Percentiles rank a stretch among this genome's conserved stretches.
Evolutionary conservation across 2,329 filamentous ascomycete species (phyloP).

Genomic region (Coniochaeta prunicola): DNA sequence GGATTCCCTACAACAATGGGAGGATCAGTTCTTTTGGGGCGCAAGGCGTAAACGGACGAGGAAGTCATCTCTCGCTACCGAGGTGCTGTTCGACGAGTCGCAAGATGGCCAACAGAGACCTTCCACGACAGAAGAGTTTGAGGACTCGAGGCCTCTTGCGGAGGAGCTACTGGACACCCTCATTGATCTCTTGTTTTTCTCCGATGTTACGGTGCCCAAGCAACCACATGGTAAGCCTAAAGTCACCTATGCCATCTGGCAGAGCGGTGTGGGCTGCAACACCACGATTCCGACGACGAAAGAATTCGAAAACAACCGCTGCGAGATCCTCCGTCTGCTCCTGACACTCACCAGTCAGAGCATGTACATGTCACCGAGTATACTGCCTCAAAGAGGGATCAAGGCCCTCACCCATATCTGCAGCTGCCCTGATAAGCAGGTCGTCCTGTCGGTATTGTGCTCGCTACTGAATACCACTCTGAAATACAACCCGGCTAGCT

Average conservation of each 20-base stretch:
- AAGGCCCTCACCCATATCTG: conserved; percentile 83
- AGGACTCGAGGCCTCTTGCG: conserved; percentile 78
- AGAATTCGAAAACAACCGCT: conserved; percentile 87
- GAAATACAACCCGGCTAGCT: conserved; percentile 91
- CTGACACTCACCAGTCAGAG: conserved; percentile 83
- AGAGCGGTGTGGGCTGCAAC: conserved; percentile 94
- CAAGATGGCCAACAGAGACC: conserved; percentile 43
- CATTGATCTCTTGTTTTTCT: conserved; percentile 84
- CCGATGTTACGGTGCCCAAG: conserved; percentile 76
- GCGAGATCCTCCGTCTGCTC: conserved; percentile 79
- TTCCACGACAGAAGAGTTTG: conserved; percentile 53
- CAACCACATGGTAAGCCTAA: conserved; percentile 66
- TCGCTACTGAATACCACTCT: conserved; percentile 93
- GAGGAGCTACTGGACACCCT: conserved; percentile 90
- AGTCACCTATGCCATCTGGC: conserved; percentile 92
- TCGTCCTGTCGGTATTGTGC: conserved; percentile 83
- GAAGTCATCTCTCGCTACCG: conserved; percentile 56
- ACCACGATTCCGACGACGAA: conserved; percentile 80
- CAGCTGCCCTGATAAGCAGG: conserved; percentile 81
- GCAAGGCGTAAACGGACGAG: conserved; percentile 64
- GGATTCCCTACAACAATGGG: conserved; percentile 76
- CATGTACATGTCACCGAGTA: conserved; percentile 80
- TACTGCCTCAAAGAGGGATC: conserved; percentile 76
- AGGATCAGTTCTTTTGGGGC: conserved; percentile 90
- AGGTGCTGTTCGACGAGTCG: conserved; percentile 79